Evolutionary conservation across 192 early-diverging fungal genomes (phyloP), one percentile per base, ranked within the genome.

Genomic region (Bifiguratus adelaidae): DNA sequence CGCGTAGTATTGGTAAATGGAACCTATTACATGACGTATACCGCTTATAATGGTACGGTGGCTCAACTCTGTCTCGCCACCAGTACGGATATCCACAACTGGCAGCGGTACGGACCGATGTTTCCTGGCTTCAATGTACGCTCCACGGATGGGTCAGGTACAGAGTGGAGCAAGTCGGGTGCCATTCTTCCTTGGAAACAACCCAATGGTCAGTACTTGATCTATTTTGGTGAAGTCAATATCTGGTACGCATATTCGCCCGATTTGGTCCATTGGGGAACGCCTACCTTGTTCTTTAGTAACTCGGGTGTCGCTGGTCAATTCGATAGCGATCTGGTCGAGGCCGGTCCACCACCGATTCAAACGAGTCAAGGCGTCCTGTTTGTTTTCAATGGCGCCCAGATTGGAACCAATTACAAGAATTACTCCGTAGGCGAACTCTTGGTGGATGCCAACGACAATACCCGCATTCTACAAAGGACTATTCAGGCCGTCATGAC

Each of bases 171-270:
- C 41, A 42, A 42, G 26, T 42, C 41, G 20, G 41, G 41, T 9
- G 41, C 41, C n/a, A 42, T 42, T 4, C n/a, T 42, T 25, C 41
- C 41, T 25, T 42, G 41, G 41, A 42, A 42, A 25, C 41, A 42
- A 21, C 41, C 41, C 7, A 42, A 42, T 13, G 41, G 41, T 25
- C 22, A 42, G 26, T 42, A 42, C 20, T 25, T 42, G 41, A 42
- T 42, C 22, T 42, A 42, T 22, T 42, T 42, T 25, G 41, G 41
- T 42, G 41, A 42, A 13, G 7, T 7, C 41, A 42, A 42, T 16
- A 22, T 42, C 26, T 42, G 41, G 41, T 42, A 16, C 41, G 22
- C 41, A 25, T 42, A 42, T 25, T 42, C 41, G 22, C 22, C 22
- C 6, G 41, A 42, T 42, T 25, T 42, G 22, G 3, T 42, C 41